Percentiles rank a stretch among this genome's conserved stretches.
Evolutionary conservation across 148 eudicot genomes (phyloP).

Genomic region (Rhododendron kiyosumense): DNA sequence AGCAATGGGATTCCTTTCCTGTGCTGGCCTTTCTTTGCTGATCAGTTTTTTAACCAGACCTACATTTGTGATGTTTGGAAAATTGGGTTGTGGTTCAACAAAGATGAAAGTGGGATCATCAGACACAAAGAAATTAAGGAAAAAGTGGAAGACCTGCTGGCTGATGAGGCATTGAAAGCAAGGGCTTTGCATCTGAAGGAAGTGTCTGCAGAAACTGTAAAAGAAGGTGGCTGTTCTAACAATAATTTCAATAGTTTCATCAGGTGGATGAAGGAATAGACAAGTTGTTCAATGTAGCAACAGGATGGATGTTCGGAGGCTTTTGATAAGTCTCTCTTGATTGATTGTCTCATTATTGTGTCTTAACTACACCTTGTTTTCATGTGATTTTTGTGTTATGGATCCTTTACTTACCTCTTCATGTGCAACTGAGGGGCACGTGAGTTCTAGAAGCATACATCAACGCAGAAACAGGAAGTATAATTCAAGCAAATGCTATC

Average conservation of each 20-base stretch:
- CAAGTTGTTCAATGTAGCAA: neutral
- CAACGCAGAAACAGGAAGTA: too few relatives aligned
- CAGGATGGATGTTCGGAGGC: neutral
- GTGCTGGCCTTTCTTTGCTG: conserved; percentile 44
- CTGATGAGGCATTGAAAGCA: conserved; percentile 5
- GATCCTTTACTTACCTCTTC: neutral
- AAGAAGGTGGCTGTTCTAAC: conserved; percentile 28
- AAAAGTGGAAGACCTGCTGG: conserved; percentile 23
- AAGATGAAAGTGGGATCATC: conserved; percentile 24
- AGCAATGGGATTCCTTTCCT: conserved; percentile 33
- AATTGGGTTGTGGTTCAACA: conserved; percentile 24
- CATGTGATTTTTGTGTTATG: neutral
- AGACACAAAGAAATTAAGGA: conserved; percentile 17
- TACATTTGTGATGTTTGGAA: conserved; percentile 41
- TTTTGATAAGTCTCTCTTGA: neutral
- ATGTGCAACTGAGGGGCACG: neutral
- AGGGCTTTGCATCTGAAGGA: conserved; percentile 20
- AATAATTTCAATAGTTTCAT: conserved; percentile 27
- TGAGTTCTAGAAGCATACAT: too few relatives aligned
- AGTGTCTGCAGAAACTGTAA: conserved; percentile 6
- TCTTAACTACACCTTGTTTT: neutral
- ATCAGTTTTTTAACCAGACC: conserved; percentile 33
- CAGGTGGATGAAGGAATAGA: conserved; percentile 19
- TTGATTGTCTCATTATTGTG: neutral
- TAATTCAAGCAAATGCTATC: too few relatives aligned